phyloP scores from a whole-genome alignment of 2,329 filamentous ascomycete genomes.

The Cadophora malorum region DNA sequence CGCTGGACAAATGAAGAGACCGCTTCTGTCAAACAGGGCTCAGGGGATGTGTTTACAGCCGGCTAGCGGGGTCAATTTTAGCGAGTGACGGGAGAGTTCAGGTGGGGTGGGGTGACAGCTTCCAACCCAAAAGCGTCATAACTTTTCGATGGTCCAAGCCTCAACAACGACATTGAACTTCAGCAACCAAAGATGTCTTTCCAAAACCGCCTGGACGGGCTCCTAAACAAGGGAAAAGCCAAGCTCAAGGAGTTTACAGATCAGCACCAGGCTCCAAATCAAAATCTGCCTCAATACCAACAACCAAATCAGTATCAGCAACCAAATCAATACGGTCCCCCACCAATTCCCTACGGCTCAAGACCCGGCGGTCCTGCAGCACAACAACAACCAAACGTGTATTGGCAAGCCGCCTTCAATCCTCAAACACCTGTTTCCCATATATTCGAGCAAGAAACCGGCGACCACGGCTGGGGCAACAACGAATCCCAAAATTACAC shows the following conservation, averaged over 20 bases:
- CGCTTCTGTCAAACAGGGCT: no score
- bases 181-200: constrained; percentile 34
- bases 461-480: constrained; percentile 67
- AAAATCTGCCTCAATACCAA: constrained; percentile 25
- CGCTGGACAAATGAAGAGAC: no score
- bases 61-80: constrained; percentile 6
- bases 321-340: constrained; percentile 19
- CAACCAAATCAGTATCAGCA: constrained; percentile 20
- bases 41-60: no score
- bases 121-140: background rate
- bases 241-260: constrained; percentile 35
- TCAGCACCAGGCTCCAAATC: constrained; percentile 26
- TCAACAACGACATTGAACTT: background rate
- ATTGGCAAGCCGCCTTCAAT: constrained; percentile 61
- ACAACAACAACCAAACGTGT: constrained; percentile 40
- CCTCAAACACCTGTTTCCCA: constrained; percentile 53
- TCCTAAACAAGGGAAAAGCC: constrained; percentile 39
- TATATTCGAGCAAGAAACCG: constrained; percentile 62
- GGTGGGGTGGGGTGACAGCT: background rate
- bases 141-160: constrained; percentile 8
- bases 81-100: background rate
- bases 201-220: constrained; percentile 31
- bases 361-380: constrained; percentile 12
- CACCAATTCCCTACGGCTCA: constrained; percentile 26
- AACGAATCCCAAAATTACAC: constrained; percentile 66